These are phyloP conservation scores for Scheffersomyces titani DNA, from an alignment of 1,139 yeast species.

Conservation along the genomic window DNA sequence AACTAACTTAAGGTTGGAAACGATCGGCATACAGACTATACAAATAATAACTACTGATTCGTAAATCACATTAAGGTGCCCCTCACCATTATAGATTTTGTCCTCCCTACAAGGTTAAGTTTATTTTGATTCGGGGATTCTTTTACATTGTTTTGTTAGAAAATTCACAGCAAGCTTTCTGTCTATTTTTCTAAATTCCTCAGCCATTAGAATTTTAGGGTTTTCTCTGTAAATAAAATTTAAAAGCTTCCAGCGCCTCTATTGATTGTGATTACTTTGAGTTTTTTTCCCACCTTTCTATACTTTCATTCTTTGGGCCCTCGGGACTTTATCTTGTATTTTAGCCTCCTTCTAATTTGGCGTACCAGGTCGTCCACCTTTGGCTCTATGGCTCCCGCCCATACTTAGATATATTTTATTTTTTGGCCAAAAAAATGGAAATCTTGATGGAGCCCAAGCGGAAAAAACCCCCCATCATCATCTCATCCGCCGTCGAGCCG, in stretches of 20 bases:
- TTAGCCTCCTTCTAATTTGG: background rate
- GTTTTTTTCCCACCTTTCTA: background rate
- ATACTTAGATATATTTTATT: background rate
- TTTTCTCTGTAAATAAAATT: background rate
- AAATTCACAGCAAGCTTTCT: background rate
- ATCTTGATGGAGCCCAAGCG: background rate
- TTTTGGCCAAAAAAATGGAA: background rate
- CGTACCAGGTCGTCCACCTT: background rate
- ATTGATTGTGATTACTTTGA: background rate
- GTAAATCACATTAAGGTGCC: background rate
- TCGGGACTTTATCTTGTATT: background rate
- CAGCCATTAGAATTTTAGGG: background rate
- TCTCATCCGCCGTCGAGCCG: conserved; percentile 3
- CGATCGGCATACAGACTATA: background rate
- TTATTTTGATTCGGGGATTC: background rate
- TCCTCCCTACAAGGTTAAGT: background rate
- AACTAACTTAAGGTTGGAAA: background rate
- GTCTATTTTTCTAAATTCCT: background rate
- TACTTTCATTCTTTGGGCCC: background rate
- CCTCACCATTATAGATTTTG: background rate
- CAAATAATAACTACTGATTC: background rate
- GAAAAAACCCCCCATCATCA: background rate
- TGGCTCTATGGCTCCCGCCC: background rate
- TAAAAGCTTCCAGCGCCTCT: background rate
- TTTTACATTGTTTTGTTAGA: background rate